Conservation (phyloP, 2,329 filamentous ascomycete species). For the Beauveria sp. region DNA sequence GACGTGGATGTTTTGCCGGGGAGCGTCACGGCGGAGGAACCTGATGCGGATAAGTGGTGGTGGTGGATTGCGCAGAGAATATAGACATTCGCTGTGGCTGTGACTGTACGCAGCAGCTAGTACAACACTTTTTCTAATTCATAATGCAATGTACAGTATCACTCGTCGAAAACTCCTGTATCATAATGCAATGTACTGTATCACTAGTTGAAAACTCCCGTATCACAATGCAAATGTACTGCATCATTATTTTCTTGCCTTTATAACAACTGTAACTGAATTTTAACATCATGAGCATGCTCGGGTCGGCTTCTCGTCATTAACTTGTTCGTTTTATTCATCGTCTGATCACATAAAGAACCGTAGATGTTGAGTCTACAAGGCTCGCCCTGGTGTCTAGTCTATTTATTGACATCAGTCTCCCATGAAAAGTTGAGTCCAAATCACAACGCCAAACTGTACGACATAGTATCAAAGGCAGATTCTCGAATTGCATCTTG, state of each 20-base stretch:
- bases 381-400: conserved; percentile 12
- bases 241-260: neutral
- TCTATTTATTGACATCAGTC: conserved; percentile 9
- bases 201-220: no score
- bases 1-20: conserved; percentile 72
- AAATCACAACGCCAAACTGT: conserved; percentile 22
- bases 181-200: no score
- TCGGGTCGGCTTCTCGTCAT: neutral
- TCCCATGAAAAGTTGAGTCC: conserved; percentile 8
- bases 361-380: conserved; percentile 38
- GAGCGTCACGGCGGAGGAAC: conserved; percentile 56
- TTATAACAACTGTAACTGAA: no score
- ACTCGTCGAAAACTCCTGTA: no score
- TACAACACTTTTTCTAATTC: no score
- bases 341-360: conserved; percentile 10
- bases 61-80: conserved; percentile 77
- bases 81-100: conserved; percentile 28
- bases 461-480: conserved; percentile 9
- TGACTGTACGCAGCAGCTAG: no score
- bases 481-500: neutral
- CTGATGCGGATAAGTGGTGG: conserved; percentile 81
- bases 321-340: conserved; percentile 5
- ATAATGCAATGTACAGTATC: no score
- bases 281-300: no score
- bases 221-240: neutral